A percentile compares a stretch with the other conserved stretches of the same genome.
Conservation (phyloP, 2,329 filamentous ascomycete genomes). For the Scorias spongiosa region DNA sequence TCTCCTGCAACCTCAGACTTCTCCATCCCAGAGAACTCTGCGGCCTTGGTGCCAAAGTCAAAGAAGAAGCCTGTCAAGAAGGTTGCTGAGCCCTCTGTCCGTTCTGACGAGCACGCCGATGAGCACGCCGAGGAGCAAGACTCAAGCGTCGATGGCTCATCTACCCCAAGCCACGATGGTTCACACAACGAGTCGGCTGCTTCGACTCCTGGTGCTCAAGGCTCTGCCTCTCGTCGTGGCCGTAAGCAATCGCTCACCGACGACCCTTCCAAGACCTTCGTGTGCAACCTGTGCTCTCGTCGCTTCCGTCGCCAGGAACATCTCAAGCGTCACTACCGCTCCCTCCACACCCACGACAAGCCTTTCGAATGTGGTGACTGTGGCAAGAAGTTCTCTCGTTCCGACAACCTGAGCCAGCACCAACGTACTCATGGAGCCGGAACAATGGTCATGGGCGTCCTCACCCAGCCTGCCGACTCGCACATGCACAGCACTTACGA, state of each 20-base stretch:
- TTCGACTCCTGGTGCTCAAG: slow-evolving; percentile 12
- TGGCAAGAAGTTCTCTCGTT: slow-evolving; percentile 97
- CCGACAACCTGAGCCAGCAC: slow-evolving; percentile 93
- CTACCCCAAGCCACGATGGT: slow-evolving; percentile 18
- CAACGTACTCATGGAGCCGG: slow-evolving; percentile 83
- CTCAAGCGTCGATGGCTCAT: slow-evolving; percentile 28
- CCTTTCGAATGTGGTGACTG: slow-evolving; percentile 96
- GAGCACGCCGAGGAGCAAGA: slow-evolving; percentile 27
- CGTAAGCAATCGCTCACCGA: slow-evolving; percentile 98
- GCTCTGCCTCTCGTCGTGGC: slow-evolving; percentile 64
- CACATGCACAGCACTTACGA: slow-evolving; percentile 18
- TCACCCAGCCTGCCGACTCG: slow-evolving; percentile 25
- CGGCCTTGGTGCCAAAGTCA: slow-evolving; percentile 11
- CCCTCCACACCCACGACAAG: slow-evolving; percentile 96
- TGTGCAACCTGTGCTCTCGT: slow-evolving; percentile 89
- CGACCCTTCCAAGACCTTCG: slow-evolving; percentile 95
- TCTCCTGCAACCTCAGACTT: slow-evolving; percentile 43
- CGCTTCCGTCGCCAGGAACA: slow-evolving; percentile 97
- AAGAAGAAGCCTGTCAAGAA: slow-evolving; percentile 17
- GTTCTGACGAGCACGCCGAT: slow-evolving; percentile 24
- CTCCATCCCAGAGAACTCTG: slow-evolving; percentile 19
- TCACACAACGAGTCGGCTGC: slow-evolving; percentile 15
- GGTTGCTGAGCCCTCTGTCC: slow-evolving; percentile 22
- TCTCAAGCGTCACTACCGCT: slow-evolving; percentile 95
- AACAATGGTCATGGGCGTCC: slow-evolving; percentile 78